phyloP scores from a whole-genome alignment of 139 green algal species.

The Microglena sp. region DNA sequence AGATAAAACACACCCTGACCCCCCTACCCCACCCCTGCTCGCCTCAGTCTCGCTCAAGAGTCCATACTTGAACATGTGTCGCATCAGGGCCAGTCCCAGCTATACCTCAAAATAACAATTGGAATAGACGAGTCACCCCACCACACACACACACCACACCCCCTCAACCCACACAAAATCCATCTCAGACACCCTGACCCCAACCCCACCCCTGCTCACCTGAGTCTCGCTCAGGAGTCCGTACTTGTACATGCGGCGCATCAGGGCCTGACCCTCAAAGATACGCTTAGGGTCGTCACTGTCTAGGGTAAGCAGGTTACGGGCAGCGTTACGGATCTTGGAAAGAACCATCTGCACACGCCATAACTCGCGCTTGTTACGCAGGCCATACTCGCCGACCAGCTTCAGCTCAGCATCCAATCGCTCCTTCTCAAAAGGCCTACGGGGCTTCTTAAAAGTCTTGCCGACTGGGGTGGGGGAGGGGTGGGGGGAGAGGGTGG shows the following conservation, averaged over 20 bases:
- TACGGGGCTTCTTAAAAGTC: constrained; percentile 98
- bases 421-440: constrained; percentile 99
- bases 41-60: constrained; percentile 85
- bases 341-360: constrained; percentile 85
- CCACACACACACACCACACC: too few species aligned
- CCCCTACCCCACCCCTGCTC: too few species aligned
- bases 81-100: constrained; percentile 86
- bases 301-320: constrained; percentile 91
- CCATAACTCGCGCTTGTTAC: constrained; percentile 99
- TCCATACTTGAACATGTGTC: constrained; percentile 95
- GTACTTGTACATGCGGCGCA: constrained; percentile 95
- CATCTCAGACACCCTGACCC: too few species aligned
- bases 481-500: too few species aligned
- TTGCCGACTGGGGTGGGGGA: constrained; percentile 74
- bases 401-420: constrained; percentile 98
- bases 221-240: constrained; percentile 87
- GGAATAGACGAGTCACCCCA: too few species aligned
- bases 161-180: too few species aligned
- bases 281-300: constrained; percentile 93
- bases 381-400: constrained; percentile 97
- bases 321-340: constrained; percentile 87
- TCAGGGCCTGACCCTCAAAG: constrained; percentile 93
- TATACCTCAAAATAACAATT: too few species aligned
- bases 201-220: too few species aligned
- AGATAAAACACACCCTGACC: too few species aligned